Evolutionary conservation across 2,329 filamentous ascomycete genomes (phyloP), one percentile per base, ranked within the genome.

Genomic region (Diaporthe caulivora): DNA sequence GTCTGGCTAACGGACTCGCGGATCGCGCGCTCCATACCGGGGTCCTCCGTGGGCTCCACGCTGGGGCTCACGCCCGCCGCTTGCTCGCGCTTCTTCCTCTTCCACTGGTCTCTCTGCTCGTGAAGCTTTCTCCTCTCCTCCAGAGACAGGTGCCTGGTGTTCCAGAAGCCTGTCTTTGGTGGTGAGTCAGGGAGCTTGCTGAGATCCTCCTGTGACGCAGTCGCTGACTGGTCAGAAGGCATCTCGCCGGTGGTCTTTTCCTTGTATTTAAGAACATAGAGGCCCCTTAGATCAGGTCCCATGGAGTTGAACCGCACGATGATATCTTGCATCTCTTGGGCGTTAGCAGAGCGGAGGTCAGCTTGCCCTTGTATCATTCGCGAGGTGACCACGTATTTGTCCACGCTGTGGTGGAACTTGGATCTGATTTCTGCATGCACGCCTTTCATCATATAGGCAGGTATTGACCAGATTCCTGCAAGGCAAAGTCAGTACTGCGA

Each of bases 391-490:
- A 97, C 94, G 80, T 96, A 96, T 77, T 94, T 95, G 64, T 94
- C 87, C 24, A 94, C 91, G 75, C 90, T 94, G 57, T 88, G 91
- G 31, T 92, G 91, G 77, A 94, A 92, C 58, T 88, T 83, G 76
- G 92, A 94, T 75, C 92, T 88, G 70, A 97, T 87, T 80, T 96
- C 93, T 53, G 93, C 93, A 78, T 96, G 91, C 1, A 97, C 87
- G 2, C 95, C 95, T 80, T 95, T 94, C 86, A 95, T 93, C 4
- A 94, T 89, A 79, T 97, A 97, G 7, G 92, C 95, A 0, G 94
- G 94, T 5, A 97, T 82, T 1, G 90, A 90, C 89, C 91, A 94
- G 21, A 93, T 81, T 8, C 88, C 91, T 87, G 73, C 34, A 51
- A 57, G 6, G 21, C 72, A 75, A 44, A 76, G 49, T 51, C 26